A percentile compares a stretch with the other conserved stretches of the same genome.
Evolutionary conservation across 768 basidiomycete species (phyloP).

Genomic region (Royoungia palumana): DNA sequence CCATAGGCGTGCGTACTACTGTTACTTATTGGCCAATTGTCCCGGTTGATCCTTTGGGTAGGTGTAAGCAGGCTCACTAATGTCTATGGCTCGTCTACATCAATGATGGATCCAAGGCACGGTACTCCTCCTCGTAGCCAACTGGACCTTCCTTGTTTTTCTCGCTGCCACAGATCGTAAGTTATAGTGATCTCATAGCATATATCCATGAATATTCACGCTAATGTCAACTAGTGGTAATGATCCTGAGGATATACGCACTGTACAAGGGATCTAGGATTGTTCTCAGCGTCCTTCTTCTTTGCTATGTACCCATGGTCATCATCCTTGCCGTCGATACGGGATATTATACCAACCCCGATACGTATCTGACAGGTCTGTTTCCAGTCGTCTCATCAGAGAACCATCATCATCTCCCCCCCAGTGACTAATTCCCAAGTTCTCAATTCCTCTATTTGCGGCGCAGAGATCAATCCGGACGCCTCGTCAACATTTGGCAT

Average conservation of each 20-base stretch:
- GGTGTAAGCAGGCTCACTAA: conserved; percentile 11
- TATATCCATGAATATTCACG: neutral
- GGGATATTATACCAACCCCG: conserved; percentile 3
- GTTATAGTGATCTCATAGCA: neutral
- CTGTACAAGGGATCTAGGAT: conserved; percentile 16
- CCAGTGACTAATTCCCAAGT: conserved; percentile 11
- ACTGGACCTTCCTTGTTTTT: conserved; percentile 7
- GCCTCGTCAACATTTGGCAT: neutral
- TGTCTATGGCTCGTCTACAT: no score
- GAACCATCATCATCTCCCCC: neutral
- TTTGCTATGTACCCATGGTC: conserved; percentile 9
- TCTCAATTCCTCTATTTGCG: conserved; percentile 16
- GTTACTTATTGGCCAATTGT: neutral
- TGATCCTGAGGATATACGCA: conserved; percentile 26
- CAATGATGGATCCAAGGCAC: conserved; percentile 8
- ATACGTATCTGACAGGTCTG: conserved; percentile 10
- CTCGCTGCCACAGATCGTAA: conserved; percentile 18
- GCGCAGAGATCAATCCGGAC: neutral
- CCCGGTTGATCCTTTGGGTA: conserved; percentile 1
- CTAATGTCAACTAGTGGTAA: conserved; percentile 10
- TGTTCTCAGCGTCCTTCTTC: conserved; percentile 13
- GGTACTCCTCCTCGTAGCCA: neutral
- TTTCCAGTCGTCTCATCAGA: neutral
- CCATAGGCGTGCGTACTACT: conserved; percentile 14
- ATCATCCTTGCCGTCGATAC: neutral